A percentile compares a stretch with the other conserved stretches of the same genome.
These are phyloP conservation scores for Rhizopogon vesiculosus DNA, from an alignment of 768 basidiomycete species.

Conservation along the genomic window DNA sequence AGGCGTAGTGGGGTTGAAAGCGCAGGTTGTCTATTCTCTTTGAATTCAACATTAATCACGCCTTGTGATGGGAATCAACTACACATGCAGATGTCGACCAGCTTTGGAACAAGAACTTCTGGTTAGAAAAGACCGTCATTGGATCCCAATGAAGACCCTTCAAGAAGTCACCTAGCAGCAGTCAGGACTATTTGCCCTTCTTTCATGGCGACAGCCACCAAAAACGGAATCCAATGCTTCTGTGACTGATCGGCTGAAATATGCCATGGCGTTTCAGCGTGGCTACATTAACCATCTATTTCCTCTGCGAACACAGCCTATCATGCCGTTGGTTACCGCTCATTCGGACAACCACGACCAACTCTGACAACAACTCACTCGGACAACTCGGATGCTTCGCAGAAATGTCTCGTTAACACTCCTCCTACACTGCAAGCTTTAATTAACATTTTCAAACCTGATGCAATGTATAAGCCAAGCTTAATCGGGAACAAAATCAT, in stretches of 20 bases:
- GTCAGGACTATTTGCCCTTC: not conserved
- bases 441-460: too few relatives aligned
- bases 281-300: not conserved
- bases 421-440: too few relatives aligned
- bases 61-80: not conserved
- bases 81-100: not conserved
- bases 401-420: too few relatives aligned
- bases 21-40: constrained; percentile 26
- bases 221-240: not conserved
- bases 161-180: not conserved
- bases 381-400: too few relatives aligned
- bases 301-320: not conserved
- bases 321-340: not conserved
- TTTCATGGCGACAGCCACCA: not conserved
- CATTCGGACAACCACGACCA: not conserved
- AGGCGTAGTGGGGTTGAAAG: constrained; percentile 60
- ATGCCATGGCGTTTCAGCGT: not conserved
- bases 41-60: not conserved
- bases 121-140: not conserved
- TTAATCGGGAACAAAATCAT: too few relatives aligned
- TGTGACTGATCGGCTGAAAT: not conserved
- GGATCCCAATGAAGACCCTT: not conserved
- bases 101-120: not conserved
- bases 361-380: too few relatives aligned
- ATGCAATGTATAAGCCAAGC: too few relatives aligned